Evolutionary conservation across 345 rosid species (phyloP).

Genomic region (Draba incana): DNA sequence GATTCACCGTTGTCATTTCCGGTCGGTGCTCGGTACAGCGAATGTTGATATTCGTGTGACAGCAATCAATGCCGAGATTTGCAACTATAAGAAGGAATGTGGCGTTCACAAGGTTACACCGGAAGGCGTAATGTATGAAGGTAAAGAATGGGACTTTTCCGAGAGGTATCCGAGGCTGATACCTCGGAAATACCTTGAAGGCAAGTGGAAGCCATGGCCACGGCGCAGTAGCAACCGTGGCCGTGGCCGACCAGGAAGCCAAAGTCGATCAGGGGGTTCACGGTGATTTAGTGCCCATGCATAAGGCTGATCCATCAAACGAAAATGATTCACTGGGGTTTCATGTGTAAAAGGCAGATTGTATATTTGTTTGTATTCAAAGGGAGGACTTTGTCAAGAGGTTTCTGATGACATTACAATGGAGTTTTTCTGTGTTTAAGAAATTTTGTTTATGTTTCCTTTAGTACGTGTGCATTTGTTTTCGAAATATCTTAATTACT

Average conservation of each 20-base stretch:
- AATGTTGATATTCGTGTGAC: slow-evolving; percentile 37
- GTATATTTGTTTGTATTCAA: not conserved
- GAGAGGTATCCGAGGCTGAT: slow-evolving; percentile 37
- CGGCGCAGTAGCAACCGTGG: slow-evolving; percentile 12
- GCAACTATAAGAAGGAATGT: slow-evolving; percentile 26
- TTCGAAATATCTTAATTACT: not conserved
- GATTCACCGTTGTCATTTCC: slow-evolving; percentile 42
- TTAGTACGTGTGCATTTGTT: not conserved
- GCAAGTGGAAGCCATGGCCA: slow-evolving; percentile 41
- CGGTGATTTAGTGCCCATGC: slow-evolving; percentile 26
- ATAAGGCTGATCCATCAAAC: slow-evolving; percentile 2
- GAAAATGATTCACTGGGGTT: slow-evolving; percentile 21
- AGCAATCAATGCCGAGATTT: slow-evolving; percentile 37
- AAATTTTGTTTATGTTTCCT: slow-evolving; percentile 15
- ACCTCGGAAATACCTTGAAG: slow-evolving; percentile 32
- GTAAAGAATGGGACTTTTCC: slow-evolving; percentile 39
- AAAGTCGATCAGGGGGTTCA: slow-evolving; percentile 27
- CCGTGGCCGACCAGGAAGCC: not conserved
- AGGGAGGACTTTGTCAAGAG: not conserved
- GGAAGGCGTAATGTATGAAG: slow-evolving; percentile 36
- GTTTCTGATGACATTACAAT: not conserved
- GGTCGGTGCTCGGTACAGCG: slow-evolving; percentile 37
- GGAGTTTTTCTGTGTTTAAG: not conserved
- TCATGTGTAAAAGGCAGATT: slow-evolving; percentile 1
- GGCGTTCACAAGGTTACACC: slow-evolving; percentile 32